phyloP scores from a whole-genome alignment of 176 grass and related monocot genomes.

The Paspalum notatum region DNA sequence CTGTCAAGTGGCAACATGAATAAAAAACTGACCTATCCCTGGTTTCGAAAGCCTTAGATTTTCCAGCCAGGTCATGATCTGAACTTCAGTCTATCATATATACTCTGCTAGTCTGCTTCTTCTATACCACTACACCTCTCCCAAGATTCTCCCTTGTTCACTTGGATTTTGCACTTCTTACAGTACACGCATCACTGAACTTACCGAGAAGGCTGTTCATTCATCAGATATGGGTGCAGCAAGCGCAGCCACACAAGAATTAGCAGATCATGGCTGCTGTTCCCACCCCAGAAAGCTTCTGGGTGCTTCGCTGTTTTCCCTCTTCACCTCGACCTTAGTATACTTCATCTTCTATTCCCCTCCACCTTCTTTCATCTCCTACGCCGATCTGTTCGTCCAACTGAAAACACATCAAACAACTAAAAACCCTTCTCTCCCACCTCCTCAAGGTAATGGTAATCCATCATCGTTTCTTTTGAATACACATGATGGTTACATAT shows the following conservation, averaged over 20 bases:
- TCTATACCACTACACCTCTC: too few species aligned
- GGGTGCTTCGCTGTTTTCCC: background rate
- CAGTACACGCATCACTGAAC: background rate
- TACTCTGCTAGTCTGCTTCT: too few species aligned
- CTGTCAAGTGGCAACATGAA: too few species aligned
- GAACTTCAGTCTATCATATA: background rate
- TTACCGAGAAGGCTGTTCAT: background rate
- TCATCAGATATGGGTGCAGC: background rate
- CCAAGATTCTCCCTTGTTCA: too few species aligned
- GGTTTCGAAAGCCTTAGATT: too few species aligned
- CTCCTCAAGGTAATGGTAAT: conserved; percentile 17
- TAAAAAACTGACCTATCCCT: too few species aligned
- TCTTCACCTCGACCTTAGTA: conserved; percentile 25
- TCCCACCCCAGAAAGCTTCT: background rate
- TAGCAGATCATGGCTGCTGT: conserved; percentile 1
- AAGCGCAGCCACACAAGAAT: background rate
- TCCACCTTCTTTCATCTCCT: conserved; percentile 1
- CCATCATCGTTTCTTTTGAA: background rate
- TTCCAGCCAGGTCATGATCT: too few species aligned
- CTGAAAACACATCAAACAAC: background rate
- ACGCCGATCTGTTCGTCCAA: conserved; percentile 1
- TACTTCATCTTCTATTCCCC: conserved; percentile 23
- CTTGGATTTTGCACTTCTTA: background rate
- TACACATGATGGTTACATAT: background rate
- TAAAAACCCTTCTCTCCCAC: conserved; percentile 1